Conservation (phyloP, 768 basidiomycete genomes). For the Amanita muscaria region DNA sequence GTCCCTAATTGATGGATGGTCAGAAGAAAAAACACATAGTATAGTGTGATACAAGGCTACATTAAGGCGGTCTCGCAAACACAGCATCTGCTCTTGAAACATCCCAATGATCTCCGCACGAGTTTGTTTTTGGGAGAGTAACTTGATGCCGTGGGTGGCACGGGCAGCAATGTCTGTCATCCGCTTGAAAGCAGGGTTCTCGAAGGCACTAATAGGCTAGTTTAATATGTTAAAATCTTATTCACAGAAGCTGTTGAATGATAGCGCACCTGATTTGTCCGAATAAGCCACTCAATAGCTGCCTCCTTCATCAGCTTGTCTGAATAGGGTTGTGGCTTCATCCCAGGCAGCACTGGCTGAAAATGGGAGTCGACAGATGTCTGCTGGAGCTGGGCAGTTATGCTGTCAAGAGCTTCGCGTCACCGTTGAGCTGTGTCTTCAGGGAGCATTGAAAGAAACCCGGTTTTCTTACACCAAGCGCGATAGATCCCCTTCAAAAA, state of each 20-base stretch:
- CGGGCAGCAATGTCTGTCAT: constrained; percentile 31
- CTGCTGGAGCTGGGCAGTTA: too few relatives aligned
- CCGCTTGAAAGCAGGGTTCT: constrained; percentile 18
- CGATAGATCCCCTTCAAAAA: too few relatives aligned
- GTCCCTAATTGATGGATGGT: too few relatives aligned
- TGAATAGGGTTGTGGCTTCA: constrained; percentile 19
- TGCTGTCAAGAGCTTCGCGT: too few relatives aligned
- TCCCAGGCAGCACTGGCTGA: not conserved
- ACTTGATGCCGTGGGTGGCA: constrained; percentile 27
- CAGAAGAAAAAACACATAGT: too few relatives aligned
- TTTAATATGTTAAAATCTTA: not conserved
- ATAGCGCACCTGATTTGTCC: constrained; percentile 27
- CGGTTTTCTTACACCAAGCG: too few relatives aligned
- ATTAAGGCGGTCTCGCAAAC: too few relatives aligned
- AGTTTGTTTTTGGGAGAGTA: constrained; percentile 22
- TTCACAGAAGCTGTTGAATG: not conserved
- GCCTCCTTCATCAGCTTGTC: constrained; percentile 20
- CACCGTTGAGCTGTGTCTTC: too few relatives aligned
- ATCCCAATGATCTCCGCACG: constrained; percentile 19
- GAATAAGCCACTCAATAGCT: constrained; percentile 28
- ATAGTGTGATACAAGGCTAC: too few relatives aligned
- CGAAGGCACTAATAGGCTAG: constrained; percentile 24
- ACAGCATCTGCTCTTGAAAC: too few relatives aligned
- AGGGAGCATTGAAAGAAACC: too few relatives aligned
- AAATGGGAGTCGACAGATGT: too few relatives aligned